Base-by-base conservation (phyloP, 1,284 basidiomycete species). In the Polyporus tsugae region DNA sequence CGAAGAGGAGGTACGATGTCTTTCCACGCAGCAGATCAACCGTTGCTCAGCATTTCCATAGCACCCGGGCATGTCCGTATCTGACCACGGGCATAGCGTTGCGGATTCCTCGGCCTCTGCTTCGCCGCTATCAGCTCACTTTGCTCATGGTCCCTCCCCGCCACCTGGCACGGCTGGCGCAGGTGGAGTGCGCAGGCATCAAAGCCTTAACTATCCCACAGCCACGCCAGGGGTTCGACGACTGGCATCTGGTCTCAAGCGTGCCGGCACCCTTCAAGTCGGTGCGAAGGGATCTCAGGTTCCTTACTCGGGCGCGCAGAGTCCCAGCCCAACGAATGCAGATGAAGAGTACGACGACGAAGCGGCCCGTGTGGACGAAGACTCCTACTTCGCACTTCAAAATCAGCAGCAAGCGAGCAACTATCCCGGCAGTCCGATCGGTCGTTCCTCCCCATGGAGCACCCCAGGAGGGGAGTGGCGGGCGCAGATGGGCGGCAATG, bases 261-360 rank as follows among this genome's bases (percentile, higher is more conserved):
- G 92, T 68, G 87, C 91, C 42, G 92, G 91, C 35, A 94, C 92
- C n/a, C 81, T 93, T 13, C 91, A 92, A 78, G 86, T 83, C 63
- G 82, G 74, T 71, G 63, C 72, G 74, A 74, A 79, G 76, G 70
- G 73, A 69, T 39, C 72, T 68, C 75, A 76, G 72, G 70, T 73
- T 38, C 49, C 75, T 55, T 75, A 77, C 69, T 67, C 74, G 58
- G 74, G 76, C 25, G 75, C 78, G 80, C 82, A 81, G 61, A 78
- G 80, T 66, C 78, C 83, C 33, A 82, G 83, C 70, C 79, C 86
- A 19, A 83, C 88, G 62, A 78, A 85, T 53, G 85, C 84, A 9
- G 89, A 91, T 62, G 89, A 91, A 69, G 87, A 88, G 25, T 86
- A 87, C 62, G 85, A 83, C 42, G 81, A 82, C 61, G 88, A 89